Percentiles rank a stretch among this genome's conserved stretches.
phyloP scores from a whole-genome alignment of 2,329 filamentous ascomycete genomes.

The Colletotrichum lentis region DNA sequence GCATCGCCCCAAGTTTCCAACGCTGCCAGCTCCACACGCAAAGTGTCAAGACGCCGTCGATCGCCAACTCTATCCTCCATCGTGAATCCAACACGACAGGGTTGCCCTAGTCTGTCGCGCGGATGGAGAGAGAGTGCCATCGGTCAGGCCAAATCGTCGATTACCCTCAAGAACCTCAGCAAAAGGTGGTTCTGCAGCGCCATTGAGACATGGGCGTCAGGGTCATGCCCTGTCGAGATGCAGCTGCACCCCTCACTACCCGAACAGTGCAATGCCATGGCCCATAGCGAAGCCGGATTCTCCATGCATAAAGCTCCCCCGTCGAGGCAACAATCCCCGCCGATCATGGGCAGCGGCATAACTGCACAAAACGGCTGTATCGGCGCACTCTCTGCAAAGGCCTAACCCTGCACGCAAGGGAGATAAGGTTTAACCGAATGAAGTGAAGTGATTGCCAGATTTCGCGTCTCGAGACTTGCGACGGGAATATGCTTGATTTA shows the following conservation, averaged over 20 bases:
- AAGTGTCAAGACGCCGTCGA: slow-evolving; percentile 27
- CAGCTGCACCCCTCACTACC: slow-evolving; percentile 32
- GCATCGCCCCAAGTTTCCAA: slow-evolving; percentile 32
- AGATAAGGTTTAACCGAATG: slow-evolving; percentile 36
- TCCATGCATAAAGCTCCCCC: slow-evolving; percentile 32
- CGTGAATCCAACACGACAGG: slow-evolving; percentile 10
- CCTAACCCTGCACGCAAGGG: slow-evolving; percentile 21
- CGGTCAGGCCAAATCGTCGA: slow-evolving; percentile 29
- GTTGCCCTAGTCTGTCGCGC: slow-evolving; percentile 22
- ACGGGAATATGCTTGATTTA: slow-evolving; percentile 23
- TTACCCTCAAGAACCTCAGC: slow-evolving; percentile 18
- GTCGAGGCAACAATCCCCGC: slow-evolving; percentile 8
- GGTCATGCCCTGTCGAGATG: slow-evolving; percentile 26
- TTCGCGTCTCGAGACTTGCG: slow-evolving; percentile 20
- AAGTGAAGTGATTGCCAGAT: slow-evolving; percentile 22
- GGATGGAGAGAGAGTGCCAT: slow-evolving; percentile 17
- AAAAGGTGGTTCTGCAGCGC: slow-evolving; percentile 25
- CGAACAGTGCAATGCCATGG: slow-evolving; percentile 30
- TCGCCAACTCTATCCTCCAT: slow-evolving; percentile 32
- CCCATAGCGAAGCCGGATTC: slow-evolving; percentile 29
- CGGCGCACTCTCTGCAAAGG: slow-evolving; percentile 13
- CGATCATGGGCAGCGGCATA: slow-evolving; percentile 22
- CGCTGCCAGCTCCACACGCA: slow-evolving; percentile 19
- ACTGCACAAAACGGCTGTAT: slow-evolving; percentile 29
- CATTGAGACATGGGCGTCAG: slow-evolving; percentile 30